These are phyloP conservation scores for Picochlorum sp. DNA, from an alignment of 139 green algal genomes.

Conservation along the genomic window DNA sequence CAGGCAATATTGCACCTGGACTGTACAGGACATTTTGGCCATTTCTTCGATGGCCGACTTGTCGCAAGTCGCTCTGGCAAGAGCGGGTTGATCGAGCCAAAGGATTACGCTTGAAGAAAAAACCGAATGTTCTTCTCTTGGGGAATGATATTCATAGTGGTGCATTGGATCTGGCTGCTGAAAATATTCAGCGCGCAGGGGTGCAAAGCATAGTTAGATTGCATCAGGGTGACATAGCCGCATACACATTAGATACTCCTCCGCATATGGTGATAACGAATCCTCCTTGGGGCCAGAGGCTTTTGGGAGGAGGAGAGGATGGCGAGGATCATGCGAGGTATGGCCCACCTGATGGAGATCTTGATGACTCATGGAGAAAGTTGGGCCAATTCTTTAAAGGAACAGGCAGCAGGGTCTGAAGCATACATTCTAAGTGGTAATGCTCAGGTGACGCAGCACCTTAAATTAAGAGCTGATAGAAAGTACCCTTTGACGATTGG, in stretches of 20 bases:
- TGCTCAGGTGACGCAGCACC: constrained; percentile 27
- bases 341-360: constrained; percentile 1
- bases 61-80: constrained; percentile 27
- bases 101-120: neutral
- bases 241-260: constrained; percentile 26
- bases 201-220: constrained; percentile 34
- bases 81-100: constrained; percentile 16
- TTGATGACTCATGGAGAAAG: constrained; percentile 40
- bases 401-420: constrained; percentile 12
- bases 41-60: constrained; percentile 63
- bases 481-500: constrained; percentile 50
- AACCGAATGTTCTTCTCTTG: constrained; percentile 24
- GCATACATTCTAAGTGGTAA: constrained; percentile 61
- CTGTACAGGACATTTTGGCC: constrained; percentile 50
- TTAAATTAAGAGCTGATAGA: constrained; percentile 47
- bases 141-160: constrained; percentile 59
- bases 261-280: constrained; percentile 73
- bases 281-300: constrained; percentile 77
- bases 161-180: constrained; percentile 41
- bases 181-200: constrained; percentile 27
- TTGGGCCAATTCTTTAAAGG: constrained; percentile 54
- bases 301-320: constrained; percentile 20
- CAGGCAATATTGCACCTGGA: constrained; percentile 60
- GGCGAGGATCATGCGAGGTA: neutral
- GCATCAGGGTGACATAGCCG: constrained; percentile 26